These are phyloP conservation scores for Fusarium irregulare DNA, from an alignment of 2,329 filamentous ascomycete species.

Conservation along the genomic window DNA sequence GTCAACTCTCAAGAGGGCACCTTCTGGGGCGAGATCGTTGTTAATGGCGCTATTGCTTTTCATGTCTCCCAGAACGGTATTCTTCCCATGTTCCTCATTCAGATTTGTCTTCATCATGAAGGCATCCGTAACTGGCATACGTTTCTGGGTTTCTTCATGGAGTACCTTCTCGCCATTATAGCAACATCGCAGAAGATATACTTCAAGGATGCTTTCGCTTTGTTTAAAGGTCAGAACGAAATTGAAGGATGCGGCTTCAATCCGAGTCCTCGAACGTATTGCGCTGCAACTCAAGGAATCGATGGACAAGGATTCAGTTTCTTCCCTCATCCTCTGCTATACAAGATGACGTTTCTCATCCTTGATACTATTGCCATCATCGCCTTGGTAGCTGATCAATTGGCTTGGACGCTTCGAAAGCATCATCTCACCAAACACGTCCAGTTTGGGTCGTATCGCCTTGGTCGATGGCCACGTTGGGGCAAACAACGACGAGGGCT, in stretches of 20 bases:
- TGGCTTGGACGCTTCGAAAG: constrained; percentile 53
- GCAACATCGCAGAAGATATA: constrained; percentile 52
- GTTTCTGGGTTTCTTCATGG: constrained; percentile 54
- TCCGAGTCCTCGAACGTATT: constrained; percentile 54
- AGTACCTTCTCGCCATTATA: constrained; percentile 54
- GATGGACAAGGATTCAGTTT: constrained; percentile 51
- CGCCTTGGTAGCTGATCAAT: constrained; percentile 50
- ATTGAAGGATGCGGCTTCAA: constrained; percentile 51
- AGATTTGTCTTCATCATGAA: constrained; percentile 54
- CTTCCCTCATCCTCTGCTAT: constrained; percentile 53
- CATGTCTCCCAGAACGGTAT: constrained; percentile 54
- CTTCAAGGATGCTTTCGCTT: constrained; percentile 50
- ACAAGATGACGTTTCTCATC: constrained; percentile 53
- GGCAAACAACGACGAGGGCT: constrained; percentile 46
- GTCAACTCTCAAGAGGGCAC: constrained; percentile 55
- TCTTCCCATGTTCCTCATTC: constrained; percentile 53
- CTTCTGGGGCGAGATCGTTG: constrained; percentile 55
- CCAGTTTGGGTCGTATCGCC: constrained; percentile 47
- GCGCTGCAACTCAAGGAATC: constrained; percentile 50
- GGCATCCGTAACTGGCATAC: constrained; percentile 56
- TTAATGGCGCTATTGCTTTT: constrained; percentile 53
- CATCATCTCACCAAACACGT: constrained; percentile 49
- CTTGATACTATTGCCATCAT: constrained; percentile 53
- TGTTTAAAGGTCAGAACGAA: constrained; percentile 50
- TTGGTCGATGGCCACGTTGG: constrained; percentile 50